Evolutionary conservation across 371 early-diverging fungal species (phyloP).

Genomic region (Mucor plumbeus): DNA sequence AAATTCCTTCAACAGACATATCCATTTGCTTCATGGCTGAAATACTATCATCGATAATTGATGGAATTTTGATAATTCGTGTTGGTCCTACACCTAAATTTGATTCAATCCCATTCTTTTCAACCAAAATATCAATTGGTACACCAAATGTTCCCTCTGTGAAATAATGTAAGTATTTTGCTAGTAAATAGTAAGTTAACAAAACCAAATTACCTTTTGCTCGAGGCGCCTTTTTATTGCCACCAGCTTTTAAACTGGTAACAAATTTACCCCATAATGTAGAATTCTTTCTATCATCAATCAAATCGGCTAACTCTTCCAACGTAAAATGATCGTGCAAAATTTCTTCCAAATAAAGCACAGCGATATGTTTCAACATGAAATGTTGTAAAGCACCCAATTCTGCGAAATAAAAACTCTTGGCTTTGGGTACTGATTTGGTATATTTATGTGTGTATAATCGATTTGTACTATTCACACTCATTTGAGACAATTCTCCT

Average conservation of each 20-base stretch:
- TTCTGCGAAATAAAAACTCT: conserved; percentile 76
- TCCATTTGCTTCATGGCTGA: conserved; percentile 80
- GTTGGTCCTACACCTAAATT: conserved; percentile 80
- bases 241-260: conserved; percentile 61
- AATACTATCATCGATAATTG: conserved; percentile 84
- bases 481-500: conserved; percentile 16
- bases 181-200: background rate
- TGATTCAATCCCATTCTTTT: conserved; percentile 85
- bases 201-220: conserved; percentile 55
- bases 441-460: conserved; percentile 32
- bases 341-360: conserved; percentile 73
- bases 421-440: conserved; percentile 45
- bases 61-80: conserved; percentile 77
- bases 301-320: conserved; percentile 75
- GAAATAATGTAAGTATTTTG: background rate
- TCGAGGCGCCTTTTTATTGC: conserved; percentile 63
- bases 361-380: conserved; percentile 87
- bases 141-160: conserved; percentile 90
- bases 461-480: background rate
- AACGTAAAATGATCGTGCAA: conserved; percentile 67
- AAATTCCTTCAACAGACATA: conserved; percentile 91
- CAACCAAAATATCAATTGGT: conserved; percentile 82
- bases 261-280: conserved; percentile 80
- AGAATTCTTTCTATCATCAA: conserved; percentile 70
- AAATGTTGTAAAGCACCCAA: conserved; percentile 83